These are phyloP conservation scores for Camellia sinensis DNA, from an alignment of 148 eudicot genomes.

Conservation along the genomic window DNA sequence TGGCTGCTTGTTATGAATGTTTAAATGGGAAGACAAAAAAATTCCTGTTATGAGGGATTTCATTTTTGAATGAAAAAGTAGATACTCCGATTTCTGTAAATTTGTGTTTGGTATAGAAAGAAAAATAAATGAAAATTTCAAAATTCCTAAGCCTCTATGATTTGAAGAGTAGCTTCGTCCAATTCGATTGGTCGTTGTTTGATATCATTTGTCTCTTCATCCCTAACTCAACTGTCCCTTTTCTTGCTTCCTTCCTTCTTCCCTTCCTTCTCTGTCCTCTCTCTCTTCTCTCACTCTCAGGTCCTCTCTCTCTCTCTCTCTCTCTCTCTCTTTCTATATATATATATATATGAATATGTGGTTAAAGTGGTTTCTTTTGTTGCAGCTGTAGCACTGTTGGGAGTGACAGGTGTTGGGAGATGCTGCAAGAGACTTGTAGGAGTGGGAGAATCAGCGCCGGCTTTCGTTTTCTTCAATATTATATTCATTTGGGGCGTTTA, in stretches of 20 bases:
- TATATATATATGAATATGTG: not conserved
- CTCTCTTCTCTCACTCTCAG: slow-evolving; percentile 59
- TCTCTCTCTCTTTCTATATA: not conserved
- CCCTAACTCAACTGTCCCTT: slow-evolving; percentile 43
- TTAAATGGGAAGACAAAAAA: no score
- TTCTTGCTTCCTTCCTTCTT: slow-evolving; percentile 38
- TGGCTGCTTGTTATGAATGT: no score
- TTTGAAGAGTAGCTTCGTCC: slow-evolving; percentile 13
- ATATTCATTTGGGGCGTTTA: slow-evolving; percentile 56
- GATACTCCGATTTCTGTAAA: no score
- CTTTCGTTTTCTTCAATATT: slow-evolving; percentile 55
- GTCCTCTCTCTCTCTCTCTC: no score
- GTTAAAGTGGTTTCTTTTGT: not conserved
- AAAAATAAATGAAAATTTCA: no score
- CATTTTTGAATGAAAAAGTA: no score
- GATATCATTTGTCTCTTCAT: slow-evolving; percentile 32
- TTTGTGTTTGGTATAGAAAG: no score
- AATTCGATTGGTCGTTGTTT: slow-evolving; percentile 17
- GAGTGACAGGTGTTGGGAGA: slow-evolving; percentile 36
- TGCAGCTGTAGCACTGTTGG: slow-evolving; percentile 43
- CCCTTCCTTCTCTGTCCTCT: slow-evolving; percentile 31
- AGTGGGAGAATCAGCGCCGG: slow-evolving; percentile 71
- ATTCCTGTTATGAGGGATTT: no score
- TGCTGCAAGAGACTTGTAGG: slow-evolving; percentile 38
- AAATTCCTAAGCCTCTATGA: no score